These are phyloP conservation scores for Geosmithia flava DNA, from an alignment of 2,329 filamentous ascomycete genomes.

Conservation along the genomic window DNA sequence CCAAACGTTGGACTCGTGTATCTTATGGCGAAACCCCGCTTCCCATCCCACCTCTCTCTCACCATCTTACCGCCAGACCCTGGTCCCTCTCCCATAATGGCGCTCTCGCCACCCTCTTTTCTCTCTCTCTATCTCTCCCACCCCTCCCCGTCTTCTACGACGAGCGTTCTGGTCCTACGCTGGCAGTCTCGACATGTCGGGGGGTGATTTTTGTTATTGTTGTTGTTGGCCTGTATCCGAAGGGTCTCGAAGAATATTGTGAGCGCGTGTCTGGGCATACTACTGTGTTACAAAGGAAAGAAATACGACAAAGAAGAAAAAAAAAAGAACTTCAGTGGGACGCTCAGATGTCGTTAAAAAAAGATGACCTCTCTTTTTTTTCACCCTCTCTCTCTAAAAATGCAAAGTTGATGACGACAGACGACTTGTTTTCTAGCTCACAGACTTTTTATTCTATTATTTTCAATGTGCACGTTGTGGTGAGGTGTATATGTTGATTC, in stretches of 20 bases:
- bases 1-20: conserved; percentile 1
- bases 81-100: conserved; percentile 2
- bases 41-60: background rate
- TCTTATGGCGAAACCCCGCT: background rate
- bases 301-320: background rate
- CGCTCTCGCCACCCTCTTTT: too few species aligned
- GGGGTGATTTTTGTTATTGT: too few species aligned
- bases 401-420: conserved; percentile 26
- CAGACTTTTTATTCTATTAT: conserved; percentile 11
- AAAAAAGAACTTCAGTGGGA: background rate
- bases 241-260: too few species aligned
- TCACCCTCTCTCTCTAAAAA: conserved; percentile 6
- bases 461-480: background rate
- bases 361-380: background rate
- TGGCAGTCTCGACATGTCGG: too few species aligned
- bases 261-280: too few species aligned
- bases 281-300: too few species aligned
- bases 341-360: background rate
- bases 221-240: too few species aligned
- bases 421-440: conserved; percentile 28
- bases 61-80: too few species aligned
- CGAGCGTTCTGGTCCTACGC: too few species aligned
- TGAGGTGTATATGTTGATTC: too few species aligned
- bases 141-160: background rate
- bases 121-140: too few species aligned